These are phyloP conservation scores for Agrocybe pediades DNA, from an alignment of 768 basidiomycete species.

Conservation along the genomic window DNA sequence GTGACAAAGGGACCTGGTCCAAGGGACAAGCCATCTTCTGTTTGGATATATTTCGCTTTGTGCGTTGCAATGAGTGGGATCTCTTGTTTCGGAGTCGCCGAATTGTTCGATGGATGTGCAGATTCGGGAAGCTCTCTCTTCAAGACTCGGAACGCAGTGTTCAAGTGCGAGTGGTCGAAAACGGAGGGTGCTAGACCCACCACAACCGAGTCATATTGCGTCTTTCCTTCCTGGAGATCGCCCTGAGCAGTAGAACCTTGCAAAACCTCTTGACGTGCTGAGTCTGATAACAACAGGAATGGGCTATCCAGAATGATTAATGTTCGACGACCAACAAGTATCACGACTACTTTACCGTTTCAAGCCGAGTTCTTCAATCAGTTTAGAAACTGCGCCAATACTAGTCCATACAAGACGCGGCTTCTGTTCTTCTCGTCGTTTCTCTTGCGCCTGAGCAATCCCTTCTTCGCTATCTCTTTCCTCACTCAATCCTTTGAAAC, in stretches of 20 bases:
- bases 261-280: conserved; percentile 46
- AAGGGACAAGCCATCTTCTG: conserved; percentile 53
- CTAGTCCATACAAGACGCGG: conserved; percentile 54
- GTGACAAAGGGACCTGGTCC: conserved; percentile 73
- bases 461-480: background rate
- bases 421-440: background rate
- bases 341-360: conserved; percentile 33
- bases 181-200: conserved; percentile 56
- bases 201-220: conserved; percentile 58
- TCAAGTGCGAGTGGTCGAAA: conserved; percentile 57
- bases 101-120: no score
- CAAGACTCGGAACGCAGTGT: conserved; percentile 68
- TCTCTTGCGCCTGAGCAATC: background rate
- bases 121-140: conserved; percentile 33
- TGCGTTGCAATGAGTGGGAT: conserved; percentile 60
- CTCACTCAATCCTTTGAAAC: conserved; percentile 42
- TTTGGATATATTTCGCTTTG: conserved; percentile 52
- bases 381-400: conserved; percentile 54
- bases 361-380: conserved; percentile 41
- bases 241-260: background rate
- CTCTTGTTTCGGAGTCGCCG: background rate
- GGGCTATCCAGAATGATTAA: conserved; percentile 37
- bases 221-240: background rate
- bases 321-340: background rate
- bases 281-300: conserved; percentile 55